Evolutionary conservation across 164 flowering plant genomes (phyloP), one percentile per base, ranked within the genome.

Genomic region (Cinnamomum micranthum): DNA sequence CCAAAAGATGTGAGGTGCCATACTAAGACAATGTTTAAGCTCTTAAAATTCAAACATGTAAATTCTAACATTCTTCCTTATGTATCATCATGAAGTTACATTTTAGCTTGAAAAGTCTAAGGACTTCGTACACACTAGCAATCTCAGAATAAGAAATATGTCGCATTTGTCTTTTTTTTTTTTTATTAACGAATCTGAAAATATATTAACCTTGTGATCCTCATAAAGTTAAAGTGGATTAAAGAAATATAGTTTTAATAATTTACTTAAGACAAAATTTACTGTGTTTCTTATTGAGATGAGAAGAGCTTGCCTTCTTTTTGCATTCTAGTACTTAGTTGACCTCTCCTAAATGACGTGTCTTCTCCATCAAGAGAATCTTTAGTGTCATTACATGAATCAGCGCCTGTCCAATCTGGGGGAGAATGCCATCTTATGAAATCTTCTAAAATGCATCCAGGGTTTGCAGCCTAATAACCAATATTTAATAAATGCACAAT

Each of bases 371-470:
- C 82, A 73, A 60, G 73, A 66, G 81, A 65, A 6, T 84, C 89
- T 66, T 74, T 74, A 71, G 72, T 70, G 59, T 83, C 92, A 86
- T 73, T 51, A 75, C 67, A 70, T 50, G 79, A 79, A 69, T 89
- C 90, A 67, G 79, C 67, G 74, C 84, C 91, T 71, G 86, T 80
- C 99, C 99, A 95, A 82, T 95, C 99, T 70, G 98, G 99, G 25
- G 99, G 99, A 66, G 99, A 95, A 79, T 91, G 96, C 99, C 99
- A 95, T 86, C 99, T 88, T 17, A 95, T 91, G 74, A 95, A 95
- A 81, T 95, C 99, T 85, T 95, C 99, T 77, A 95, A 83, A 75
- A 91, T 89, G 82, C 97, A 95, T 24, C 98, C 99, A 77, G 99
- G 99, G 83, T 95, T 95, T 82, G 99, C 99, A 83, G 97, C 99